These are phyloP conservation scores for Paecilomyces sp. DNA, from an alignment of 2,329 filamentous ascomycete genomes.

Conservation along the genomic window DNA sequence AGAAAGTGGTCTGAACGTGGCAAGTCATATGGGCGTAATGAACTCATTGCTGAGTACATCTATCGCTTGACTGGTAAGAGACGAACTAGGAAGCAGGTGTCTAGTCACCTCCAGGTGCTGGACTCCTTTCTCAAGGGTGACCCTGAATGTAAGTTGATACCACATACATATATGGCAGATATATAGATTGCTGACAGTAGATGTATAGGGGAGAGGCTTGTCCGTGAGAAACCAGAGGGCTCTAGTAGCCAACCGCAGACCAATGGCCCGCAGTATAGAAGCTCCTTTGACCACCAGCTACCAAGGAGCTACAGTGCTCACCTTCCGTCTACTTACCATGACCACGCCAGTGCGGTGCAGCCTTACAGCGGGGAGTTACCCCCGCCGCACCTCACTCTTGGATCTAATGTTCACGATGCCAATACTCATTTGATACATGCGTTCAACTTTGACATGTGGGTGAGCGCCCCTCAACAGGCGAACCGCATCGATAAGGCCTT, in stretches of 20 bases:
- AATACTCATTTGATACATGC: conserved; percentile 23
- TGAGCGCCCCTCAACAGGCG: conserved; percentile 29
- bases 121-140: conserved; percentile 49
- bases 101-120: conserved; percentile 58
- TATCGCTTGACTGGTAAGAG: conserved; percentile 46
- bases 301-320: conserved; percentile 23
- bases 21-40: conserved; percentile 53
- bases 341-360: conserved; percentile 23
- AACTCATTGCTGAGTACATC: conserved; percentile 55
- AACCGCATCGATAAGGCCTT: conserved; percentile 31
- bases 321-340: conserved; percentile 20
- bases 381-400: conserved; percentile 25
- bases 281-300: conserved; percentile 23
- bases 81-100: conserved; percentile 53
- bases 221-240: conserved; percentile 27
- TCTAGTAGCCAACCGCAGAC: conserved; percentile 25
- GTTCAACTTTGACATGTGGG: conserved; percentile 41
- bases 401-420: conserved; percentile 24
- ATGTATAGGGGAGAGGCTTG: conserved; percentile 29
- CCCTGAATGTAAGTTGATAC: conserved; percentile 41
- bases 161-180: neutral
- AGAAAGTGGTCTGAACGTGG: conserved; percentile 46
- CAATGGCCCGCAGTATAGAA: conserved; percentile 23
- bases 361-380: conserved; percentile 27
- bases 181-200: conserved; percentile 1